These are phyloP conservation scores for Dioscorea dumetorum DNA, from an alignment of 106 monocot species.

Conservation along the genomic window DNA sequence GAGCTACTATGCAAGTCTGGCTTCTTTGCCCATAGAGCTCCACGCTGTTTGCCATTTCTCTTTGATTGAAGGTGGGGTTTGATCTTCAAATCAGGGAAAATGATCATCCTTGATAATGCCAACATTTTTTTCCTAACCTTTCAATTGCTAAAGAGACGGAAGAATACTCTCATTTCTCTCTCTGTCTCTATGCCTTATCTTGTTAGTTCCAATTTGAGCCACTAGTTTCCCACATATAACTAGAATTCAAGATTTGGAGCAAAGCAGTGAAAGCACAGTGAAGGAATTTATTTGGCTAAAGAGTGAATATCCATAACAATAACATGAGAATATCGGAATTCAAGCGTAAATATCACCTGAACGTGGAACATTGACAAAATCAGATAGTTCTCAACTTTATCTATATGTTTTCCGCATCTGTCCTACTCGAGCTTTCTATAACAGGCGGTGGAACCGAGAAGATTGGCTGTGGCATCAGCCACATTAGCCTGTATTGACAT, in stretches of 20 bases:
- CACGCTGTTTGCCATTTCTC: constrained; percentile 6
- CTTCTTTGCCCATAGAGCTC: constrained; percentile 13
- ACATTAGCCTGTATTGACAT: constrained; percentile 40
- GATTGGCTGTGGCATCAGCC: constrained; percentile 41
- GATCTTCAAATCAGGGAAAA: constrained; percentile 5
- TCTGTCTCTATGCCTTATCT: no score
- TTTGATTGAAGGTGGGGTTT: background rate
- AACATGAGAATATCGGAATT: no score
- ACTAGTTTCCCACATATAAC: no score
- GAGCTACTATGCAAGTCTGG: background rate
- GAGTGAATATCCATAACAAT: background rate
- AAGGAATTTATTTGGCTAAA: background rate
- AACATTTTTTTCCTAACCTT: background rate
- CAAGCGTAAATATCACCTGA: background rate
- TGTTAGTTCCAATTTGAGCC: no score
- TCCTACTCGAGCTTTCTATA: constrained; percentile 45
- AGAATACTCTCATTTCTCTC: no score
- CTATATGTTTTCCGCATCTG: constrained; percentile 36
- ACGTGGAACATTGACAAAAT: no score
- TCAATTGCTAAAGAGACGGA: no score
- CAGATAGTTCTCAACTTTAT: constrained; percentile 53
- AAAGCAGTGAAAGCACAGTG: no score
- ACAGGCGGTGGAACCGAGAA: constrained; percentile 41
- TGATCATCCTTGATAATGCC: background rate
- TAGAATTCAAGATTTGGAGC: no score